A percentile compares a stretch with the other conserved stretches of the same genome.
phyloP scores from a whole-genome alignment of 2,329 filamentous ascomycete genomes.

The Neopestalotiopsis sp. region DNA sequence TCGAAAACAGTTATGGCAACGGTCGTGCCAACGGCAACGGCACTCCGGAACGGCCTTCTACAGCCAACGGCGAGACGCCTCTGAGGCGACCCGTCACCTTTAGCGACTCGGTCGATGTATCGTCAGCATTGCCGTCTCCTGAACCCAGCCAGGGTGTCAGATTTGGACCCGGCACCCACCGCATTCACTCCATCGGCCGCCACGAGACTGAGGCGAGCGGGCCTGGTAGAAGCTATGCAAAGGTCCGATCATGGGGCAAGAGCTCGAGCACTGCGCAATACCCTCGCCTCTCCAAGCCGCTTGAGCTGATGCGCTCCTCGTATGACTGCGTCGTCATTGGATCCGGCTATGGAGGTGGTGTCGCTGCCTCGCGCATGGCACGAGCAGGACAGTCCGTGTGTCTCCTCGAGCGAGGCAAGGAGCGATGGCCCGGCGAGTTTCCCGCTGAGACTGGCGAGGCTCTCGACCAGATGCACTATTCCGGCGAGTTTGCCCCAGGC shows the following conservation, averaged over 20 bases:
- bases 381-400: slow-evolving; percentile 65
- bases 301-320: slow-evolving; percentile 58
- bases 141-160: slow-evolving; percentile 10
- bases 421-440: slow-evolving; percentile 71
- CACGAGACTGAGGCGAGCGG: slow-evolving; percentile 40
- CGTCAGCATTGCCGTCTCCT: slow-evolving; percentile 10
- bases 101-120: neutral
- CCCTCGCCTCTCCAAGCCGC: slow-evolving; percentile 60
- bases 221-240: slow-evolving; percentile 36
- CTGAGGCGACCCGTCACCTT: neutral
- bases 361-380: slow-evolving; percentile 69
- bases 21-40: slow-evolving; percentile 1
- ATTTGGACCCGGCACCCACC: slow-evolving; percentile 25
- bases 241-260: slow-evolving; percentile 35
- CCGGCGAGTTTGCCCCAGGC: slow-evolving; percentile 55
- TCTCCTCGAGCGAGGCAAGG: slow-evolving; percentile 67
- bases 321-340: slow-evolving; percentile 74
- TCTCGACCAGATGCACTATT: slow-evolving; percentile 58
- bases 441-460: slow-evolving; percentile 54
- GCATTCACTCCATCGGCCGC: slow-evolving; percentile 31
- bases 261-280: slow-evolving; percentile 34
- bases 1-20: neutral
- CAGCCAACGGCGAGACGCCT: neutral
- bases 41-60: neutral
- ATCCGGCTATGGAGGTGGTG: slow-evolving; percentile 70